These are phyloP conservation scores for Knoxia roxburghii DNA, from an alignment of 257 asterid species.

Conservation along the genomic window DNA sequence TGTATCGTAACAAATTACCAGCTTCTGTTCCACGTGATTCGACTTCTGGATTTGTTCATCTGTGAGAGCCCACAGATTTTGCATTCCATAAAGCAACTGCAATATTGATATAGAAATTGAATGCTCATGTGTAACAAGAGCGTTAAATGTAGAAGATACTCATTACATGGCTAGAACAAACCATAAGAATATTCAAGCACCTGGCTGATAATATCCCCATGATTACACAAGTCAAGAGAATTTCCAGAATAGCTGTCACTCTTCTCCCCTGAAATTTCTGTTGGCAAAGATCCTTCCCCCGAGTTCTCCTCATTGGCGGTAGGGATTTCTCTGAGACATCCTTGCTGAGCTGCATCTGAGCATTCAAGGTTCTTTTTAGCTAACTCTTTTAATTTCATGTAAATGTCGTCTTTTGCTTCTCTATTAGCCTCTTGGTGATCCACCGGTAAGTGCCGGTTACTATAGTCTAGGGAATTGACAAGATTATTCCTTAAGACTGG, in stretches of 20 bases:
- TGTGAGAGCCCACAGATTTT: constrained; percentile 47
- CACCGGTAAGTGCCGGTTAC: constrained; percentile 26
- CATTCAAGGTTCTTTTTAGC: constrained; percentile 16
- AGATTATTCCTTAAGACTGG: constrained; percentile 23
- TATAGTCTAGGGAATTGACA: constrained; percentile 26
- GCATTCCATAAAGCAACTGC: constrained; percentile 52
- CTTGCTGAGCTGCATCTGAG: constrained; percentile 24
- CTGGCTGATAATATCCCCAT: constrained; percentile 41
- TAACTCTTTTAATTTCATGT: constrained; percentile 55
- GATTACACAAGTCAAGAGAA: constrained; percentile 32
- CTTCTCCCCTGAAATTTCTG: constrained; percentile 27
- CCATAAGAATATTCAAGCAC: constrained; percentile 29
- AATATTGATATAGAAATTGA: not conserved
- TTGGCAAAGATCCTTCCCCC: constrained; percentile 29
- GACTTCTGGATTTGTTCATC: constrained; percentile 41
- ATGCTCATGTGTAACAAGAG: not conserved
- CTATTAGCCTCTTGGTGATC: constrained; percentile 22
- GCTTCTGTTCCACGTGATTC: constrained; percentile 43
- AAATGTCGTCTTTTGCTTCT: constrained; percentile 41
- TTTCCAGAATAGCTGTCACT: constrained; percentile 21
- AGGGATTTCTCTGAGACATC: constrained; percentile 25
- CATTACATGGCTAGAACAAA: constrained; percentile 3
- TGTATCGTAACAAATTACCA: constrained; percentile 39
- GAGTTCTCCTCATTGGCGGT: constrained; percentile 25
- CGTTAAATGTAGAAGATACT: not conserved